These are phyloP conservation scores for Pholiota microspora DNA, from an alignment of 768 basidiomycete genomes.

Conservation along the genomic window DNA sequence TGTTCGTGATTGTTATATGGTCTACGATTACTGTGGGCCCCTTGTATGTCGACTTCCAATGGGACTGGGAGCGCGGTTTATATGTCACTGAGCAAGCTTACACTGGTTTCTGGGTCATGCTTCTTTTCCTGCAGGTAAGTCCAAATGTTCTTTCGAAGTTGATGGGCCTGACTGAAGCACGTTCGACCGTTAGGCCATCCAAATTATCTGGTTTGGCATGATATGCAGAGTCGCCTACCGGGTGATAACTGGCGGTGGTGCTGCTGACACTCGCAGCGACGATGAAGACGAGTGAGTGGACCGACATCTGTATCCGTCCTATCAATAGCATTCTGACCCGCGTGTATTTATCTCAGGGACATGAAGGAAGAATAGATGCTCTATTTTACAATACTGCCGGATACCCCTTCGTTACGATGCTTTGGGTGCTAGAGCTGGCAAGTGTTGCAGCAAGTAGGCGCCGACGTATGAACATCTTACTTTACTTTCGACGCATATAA, in stretches of 20 bases:
- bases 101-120: constrained; percentile 48
- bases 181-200: constrained; percentile 49
- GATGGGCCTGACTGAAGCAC: constrained; percentile 12
- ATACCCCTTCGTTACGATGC: neutral
- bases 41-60: constrained; percentile 46
- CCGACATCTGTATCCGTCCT: neutral
- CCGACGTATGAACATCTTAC: constrained; percentile 10
- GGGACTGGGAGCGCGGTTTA: constrained; percentile 56
- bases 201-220: constrained; percentile 83
- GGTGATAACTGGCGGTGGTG: constrained; percentile 69
- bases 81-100: constrained; percentile 51
- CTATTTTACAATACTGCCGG: neutral
- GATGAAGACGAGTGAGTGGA: constrained; percentile 57
- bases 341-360: constrained; percentile 21
- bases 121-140: constrained; percentile 61
- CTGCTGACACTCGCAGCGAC: constrained; percentile 85
- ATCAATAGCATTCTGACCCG: constrained; percentile 4
- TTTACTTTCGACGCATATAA: constrained; percentile 13
- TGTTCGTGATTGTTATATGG: constrained; percentile 72
- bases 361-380: constrained; percentile 29
- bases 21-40: constrained; percentile 55
- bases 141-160: neutral
- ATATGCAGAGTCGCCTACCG: constrained; percentile 82
- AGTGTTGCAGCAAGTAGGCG: constrained; percentile 2
- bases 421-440: constrained; percentile 8